A percentile compares a stretch with the other conserved stretches of the same genome.
Evolutionary conservation across 1,139 yeast genomes (phyloP).

Genomic region (Yamadazyma friedrichii): DNA sequence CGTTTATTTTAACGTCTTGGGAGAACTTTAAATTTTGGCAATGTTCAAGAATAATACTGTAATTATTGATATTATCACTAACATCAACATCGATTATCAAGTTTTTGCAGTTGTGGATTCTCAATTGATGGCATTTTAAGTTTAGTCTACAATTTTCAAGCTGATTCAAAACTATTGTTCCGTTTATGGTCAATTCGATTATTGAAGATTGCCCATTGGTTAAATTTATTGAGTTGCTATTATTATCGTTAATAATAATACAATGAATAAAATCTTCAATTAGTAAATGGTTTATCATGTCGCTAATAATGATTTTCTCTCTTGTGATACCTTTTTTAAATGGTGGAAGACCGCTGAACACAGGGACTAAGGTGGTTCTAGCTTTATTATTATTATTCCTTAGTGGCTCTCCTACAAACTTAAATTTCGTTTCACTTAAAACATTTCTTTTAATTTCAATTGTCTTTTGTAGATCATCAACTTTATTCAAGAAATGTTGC

Average conservation of each 20-base stretch:
- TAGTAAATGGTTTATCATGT: constrained; percentile 17
- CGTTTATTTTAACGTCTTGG: constrained; percentile 11
- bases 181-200: constrained; percentile 23
- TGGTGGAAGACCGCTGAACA: constrained; percentile 5
- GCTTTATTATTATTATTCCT: constrained; percentile 9
- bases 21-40: constrained; percentile 18
- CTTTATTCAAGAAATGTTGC: constrained; percentile 8
- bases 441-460: constrained; percentile 19
- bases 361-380: not conserved
- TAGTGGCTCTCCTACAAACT: constrained; percentile 28
- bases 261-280: constrained; percentile 15
- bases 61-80: not conserved
- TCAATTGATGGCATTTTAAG: constrained; percentile 38
- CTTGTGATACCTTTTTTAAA: constrained; percentile 2
- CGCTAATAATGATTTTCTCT: constrained; percentile 8
- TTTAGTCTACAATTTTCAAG: constrained; percentile 23
- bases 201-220: constrained; percentile 19
- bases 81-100: constrained; percentile 23
- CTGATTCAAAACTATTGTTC: constrained; percentile 33
- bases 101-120: constrained; percentile 31
- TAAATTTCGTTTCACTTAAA: constrained; percentile 19
- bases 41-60: constrained; percentile 33
- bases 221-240: constrained; percentile 24
- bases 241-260: constrained; percentile 11
- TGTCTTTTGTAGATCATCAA: constrained; percentile 18